A percentile compares a stretch with the other conserved stretches of the same genome.
These are phyloP conservation scores for Jamesozyma rosinii DNA, from an alignment of 805 yeast genomes.

Conservation along the genomic window DNA sequence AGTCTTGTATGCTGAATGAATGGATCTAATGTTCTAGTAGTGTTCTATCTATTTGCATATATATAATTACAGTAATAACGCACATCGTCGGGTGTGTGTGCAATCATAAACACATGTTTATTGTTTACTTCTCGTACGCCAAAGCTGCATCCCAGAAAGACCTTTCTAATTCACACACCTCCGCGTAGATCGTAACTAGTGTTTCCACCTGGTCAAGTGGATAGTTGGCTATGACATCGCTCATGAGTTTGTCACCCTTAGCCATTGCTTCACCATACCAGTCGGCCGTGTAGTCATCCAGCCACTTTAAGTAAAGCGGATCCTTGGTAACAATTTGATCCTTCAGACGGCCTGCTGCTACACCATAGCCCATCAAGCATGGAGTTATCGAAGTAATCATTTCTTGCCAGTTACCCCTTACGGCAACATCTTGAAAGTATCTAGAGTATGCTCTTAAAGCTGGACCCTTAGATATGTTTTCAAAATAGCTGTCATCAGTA, in stretches of 20 bases:
- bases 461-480: conserved; percentile 39
- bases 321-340: conserved; percentile 26
- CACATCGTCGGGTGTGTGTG: too few relatives aligned
- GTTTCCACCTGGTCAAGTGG: conserved; percentile 39
- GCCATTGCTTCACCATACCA: conserved; percentile 47
- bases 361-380: conserved; percentile 62
- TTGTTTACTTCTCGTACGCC: conserved; percentile 4
- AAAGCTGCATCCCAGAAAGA: conserved; percentile 57
- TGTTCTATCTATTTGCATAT: too few relatives aligned
- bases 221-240: conserved; percentile 35
- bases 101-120: too few relatives aligned
- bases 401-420: conserved; percentile 50
- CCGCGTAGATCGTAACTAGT: conserved; percentile 48
- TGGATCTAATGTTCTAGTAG: too few relatives aligned
- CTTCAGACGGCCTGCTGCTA: conserved; percentile 38
- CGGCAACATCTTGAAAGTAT: conserved; percentile 47
- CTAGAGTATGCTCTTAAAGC: conserved; percentile 56
- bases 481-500: conserved; percentile 38
- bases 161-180: conserved; percentile 52
- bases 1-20: too few relatives aligned
- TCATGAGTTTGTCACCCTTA: conserved; percentile 42
- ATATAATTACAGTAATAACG: too few relatives aligned
- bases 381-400: conserved; percentile 65
- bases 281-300: conserved; percentile 49
- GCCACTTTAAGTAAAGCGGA: conserved; percentile 41